Percentiles rank a stretch among this genome's conserved stretches.
These are phyloP conservation scores for Oropetium thomaeum DNA, from an alignment of 176 grass and related monocot species.

Conservation along the genomic window DNA sequence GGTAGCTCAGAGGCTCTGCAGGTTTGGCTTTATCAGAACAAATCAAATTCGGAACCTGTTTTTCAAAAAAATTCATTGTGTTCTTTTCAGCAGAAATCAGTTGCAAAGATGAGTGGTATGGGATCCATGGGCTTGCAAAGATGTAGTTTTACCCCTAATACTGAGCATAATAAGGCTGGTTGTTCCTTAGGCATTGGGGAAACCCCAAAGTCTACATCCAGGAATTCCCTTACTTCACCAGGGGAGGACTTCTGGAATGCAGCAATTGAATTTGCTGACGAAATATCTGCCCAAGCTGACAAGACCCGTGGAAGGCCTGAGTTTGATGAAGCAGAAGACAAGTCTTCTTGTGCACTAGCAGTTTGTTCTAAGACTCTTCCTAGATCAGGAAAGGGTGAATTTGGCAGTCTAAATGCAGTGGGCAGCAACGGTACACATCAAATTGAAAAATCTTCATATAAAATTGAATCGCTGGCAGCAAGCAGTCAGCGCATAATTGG, in stretches of 20 bases:
- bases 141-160: slow-evolving; percentile 68
- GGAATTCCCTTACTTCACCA: slow-evolving; percentile 69
- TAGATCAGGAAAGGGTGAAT: slow-evolving; percentile 38
- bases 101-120: slow-evolving; percentile 12
- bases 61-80: slow-evolving; percentile 5
- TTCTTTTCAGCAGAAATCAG: slow-evolving; percentile 37
- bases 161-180: slow-evolving; percentile 35
- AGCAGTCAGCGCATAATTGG: slow-evolving; percentile 30
- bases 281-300: slow-evolving; percentile 44
- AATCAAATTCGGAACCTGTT: background rate
- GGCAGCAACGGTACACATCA: slow-evolving; percentile 46
- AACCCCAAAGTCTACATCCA: slow-evolving; percentile 61
- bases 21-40: slow-evolving; percentile 11
- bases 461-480: slow-evolving; percentile 13
- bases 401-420: slow-evolving; percentile 37
- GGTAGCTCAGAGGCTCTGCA: slow-evolving; percentile 22
- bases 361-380: slow-evolving; percentile 49
- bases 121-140: slow-evolving; percentile 52
- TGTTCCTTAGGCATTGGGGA: slow-evolving; percentile 40
- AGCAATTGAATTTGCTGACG: slow-evolving; percentile 77
- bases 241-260: slow-evolving; percentile 95
- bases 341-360: slow-evolving; percentile 61
- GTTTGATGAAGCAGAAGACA: slow-evolving; percentile 49
- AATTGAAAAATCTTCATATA: slow-evolving; percentile 41
- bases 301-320: slow-evolving; percentile 30